Percentiles rank a stretch among this genome's conserved stretches.
These are phyloP conservation scores for Acrodontium crateriforme DNA, from an alignment of 2,329 filamentous ascomycete species.

Conservation along the genomic window DNA sequence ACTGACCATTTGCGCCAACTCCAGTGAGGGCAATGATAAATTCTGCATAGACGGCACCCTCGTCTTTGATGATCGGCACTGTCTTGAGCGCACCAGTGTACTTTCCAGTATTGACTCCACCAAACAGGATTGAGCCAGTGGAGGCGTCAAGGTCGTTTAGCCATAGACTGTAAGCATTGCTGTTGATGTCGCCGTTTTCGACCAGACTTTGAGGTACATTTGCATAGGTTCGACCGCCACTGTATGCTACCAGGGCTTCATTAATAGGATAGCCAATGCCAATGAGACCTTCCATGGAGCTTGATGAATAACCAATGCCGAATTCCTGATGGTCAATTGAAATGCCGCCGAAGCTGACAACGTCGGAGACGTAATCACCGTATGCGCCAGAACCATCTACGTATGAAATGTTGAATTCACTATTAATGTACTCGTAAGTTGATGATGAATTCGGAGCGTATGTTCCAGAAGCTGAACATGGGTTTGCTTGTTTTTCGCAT, in stretches of 20 bases:
- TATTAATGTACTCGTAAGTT: constrained; percentile 59
- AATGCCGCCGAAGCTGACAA: constrained; percentile 44
- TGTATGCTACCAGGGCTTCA: constrained; percentile 57
- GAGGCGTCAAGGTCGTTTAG: constrained; percentile 45
- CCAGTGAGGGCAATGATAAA: constrained; percentile 39
- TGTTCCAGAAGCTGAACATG: constrained; percentile 49
- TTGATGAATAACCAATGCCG: constrained; percentile 54
- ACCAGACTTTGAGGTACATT: constrained; percentile 54
- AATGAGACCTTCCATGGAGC: constrained; percentile 55
- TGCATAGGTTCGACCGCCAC: constrained; percentile 35
- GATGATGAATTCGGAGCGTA: constrained; percentile 61
- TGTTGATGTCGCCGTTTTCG: constrained; percentile 45
- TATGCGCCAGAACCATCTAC: constrained; percentile 64
- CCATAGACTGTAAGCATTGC: constrained; percentile 56
- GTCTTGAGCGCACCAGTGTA: constrained; percentile 50
- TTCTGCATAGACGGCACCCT: constrained; percentile 34
- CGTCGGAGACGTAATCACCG: constrained; percentile 73
- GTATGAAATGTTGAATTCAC: constrained; percentile 76
- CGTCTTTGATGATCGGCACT: constrained; percentile 42
- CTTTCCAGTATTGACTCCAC: constrained; percentile 66
- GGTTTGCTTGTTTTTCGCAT: constrained; percentile 34
- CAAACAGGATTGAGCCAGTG: constrained; percentile 61
- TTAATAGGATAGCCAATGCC: constrained; percentile 73
- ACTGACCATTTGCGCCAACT: constrained; percentile 29
- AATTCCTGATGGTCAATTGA: constrained; percentile 50